Evolutionary conservation across 73 alveolate species (phyloP).

Genomic region (Paramecium caudatum): DNA sequence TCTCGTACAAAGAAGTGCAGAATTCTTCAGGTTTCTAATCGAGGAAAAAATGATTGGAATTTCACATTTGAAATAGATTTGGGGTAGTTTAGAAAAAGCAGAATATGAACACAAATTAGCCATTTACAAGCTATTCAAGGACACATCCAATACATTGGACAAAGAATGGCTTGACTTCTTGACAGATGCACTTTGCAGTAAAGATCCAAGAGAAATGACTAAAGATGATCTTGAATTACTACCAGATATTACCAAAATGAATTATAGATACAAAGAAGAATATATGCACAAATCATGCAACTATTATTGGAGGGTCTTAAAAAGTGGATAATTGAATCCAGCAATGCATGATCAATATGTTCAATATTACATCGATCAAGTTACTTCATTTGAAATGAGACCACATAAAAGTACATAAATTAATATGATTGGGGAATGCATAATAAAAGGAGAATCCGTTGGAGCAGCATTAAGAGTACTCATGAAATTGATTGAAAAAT

Average conservation of each 20-base stretch:
- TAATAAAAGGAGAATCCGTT: conserved; percentile 32
- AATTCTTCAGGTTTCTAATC: conserved; percentile 82
- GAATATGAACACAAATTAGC: conserved; percentile 85
- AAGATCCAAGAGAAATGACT: conserved; percentile 75
- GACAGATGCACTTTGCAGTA: conserved; percentile 70
- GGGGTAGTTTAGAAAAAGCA: conserved; percentile 82
- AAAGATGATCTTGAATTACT: conserved; percentile 81
- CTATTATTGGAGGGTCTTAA: conserved; percentile 25
- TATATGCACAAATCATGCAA: conserved; percentile 34
- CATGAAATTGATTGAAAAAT: conserved; percentile 44
- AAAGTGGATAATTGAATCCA: conserved; percentile 17
- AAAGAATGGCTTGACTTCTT: conserved; percentile 74
- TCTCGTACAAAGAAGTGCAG: conserved; percentile 86
- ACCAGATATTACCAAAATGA: conserved; percentile 77
- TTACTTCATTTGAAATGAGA: conserved; percentile 57
- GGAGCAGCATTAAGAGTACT: conserved; percentile 8
- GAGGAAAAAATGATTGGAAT: conserved; percentile 77
- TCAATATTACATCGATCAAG: conserved; percentile 48
- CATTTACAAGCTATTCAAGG: conserved; percentile 83
- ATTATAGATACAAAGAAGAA: conserved; percentile 67
- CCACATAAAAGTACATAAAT: conserved; percentile 5
- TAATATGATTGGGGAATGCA: not conserved
- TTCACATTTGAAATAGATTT: conserved; percentile 81
- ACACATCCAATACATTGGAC: conserved; percentile 74
- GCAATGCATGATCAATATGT: conserved; percentile 63